Percentiles rank a stretch among this genome's conserved stretches.
Evolutionary conservation across 2,329 filamentous ascomycete genomes (phyloP).

Genomic region (Sporothrix phasma): DNA sequence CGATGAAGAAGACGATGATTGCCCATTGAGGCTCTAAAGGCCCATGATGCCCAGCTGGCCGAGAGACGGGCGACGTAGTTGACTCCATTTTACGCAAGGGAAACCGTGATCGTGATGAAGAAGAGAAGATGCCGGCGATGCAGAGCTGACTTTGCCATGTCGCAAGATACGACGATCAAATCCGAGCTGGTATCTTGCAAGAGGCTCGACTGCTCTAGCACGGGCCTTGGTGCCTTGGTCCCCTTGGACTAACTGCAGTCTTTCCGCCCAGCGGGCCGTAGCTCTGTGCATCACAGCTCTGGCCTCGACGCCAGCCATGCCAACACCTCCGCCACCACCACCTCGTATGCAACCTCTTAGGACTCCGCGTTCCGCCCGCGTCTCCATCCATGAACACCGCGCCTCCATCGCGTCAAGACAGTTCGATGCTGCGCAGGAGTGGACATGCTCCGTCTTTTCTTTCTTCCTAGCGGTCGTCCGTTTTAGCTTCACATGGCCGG

Average conservation of each 20-base stretch:
- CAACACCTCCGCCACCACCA: background rate
- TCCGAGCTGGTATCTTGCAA: too few species aligned
- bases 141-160: too few species aligned
- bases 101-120: background rate
- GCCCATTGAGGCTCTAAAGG: background rate
- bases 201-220: too few species aligned
- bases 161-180: too few species aligned
- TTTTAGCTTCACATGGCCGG: background rate
- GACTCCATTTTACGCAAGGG: constrained; percentile 1
- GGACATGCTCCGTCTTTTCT: background rate
- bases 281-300: background rate
- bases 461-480: background rate
- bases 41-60: background rate
- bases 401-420: background rate
- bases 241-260: background rate
- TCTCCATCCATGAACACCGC: background rate
- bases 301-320: background rate
- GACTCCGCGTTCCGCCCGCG: background rate
- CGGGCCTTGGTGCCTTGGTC: background rate
- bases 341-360: background rate
- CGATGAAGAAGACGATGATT: background rate
- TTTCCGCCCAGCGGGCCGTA: background rate
- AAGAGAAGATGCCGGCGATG: background rate
- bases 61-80: background rate
- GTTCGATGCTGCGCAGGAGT: background rate